Conservation (phyloP, 1,284 basidiomycete species). For the Uromyces viciae-fabae region DNA sequence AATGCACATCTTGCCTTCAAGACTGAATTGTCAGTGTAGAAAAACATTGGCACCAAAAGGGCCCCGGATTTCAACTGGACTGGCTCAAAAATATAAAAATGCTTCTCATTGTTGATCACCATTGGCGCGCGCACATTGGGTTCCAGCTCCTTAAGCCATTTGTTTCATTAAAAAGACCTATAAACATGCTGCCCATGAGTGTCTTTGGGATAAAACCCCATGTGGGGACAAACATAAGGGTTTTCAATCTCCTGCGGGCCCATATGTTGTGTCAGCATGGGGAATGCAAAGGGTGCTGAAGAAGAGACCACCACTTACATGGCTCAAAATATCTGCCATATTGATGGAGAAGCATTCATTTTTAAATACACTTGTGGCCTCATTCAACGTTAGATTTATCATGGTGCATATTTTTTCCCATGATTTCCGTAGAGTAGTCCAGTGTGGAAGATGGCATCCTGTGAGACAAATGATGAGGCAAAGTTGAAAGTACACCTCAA, state of each 20-base stretch:
- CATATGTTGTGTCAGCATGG: background rate
- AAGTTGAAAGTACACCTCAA: background rate
- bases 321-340: background rate
- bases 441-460: background rate
- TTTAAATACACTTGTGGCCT: background rate
- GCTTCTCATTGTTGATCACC: background rate
- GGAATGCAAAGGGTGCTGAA: background rate
- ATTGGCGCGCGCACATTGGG: background rate
- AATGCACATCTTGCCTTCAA: background rate
- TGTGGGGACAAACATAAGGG: background rate
- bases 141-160: constrained; percentile 4
- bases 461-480: background rate
- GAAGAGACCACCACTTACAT: background rate
- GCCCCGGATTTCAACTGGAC: background rate
- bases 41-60: background rate
- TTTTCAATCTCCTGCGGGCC: background rate
- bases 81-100: background rate
- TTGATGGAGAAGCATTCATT: background rate
- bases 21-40: background rate
- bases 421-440: background rate
- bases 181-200: background rate
- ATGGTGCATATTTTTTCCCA: background rate
- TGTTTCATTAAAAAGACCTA: constrained; percentile 8
- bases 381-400: background rate
- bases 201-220: background rate